A percentile compares a stretch with the other conserved stretches of the same genome.
Conservation (phyloP, 2,329 filamentous ascomycete species). For the Colletotrichum sp. region DNA sequence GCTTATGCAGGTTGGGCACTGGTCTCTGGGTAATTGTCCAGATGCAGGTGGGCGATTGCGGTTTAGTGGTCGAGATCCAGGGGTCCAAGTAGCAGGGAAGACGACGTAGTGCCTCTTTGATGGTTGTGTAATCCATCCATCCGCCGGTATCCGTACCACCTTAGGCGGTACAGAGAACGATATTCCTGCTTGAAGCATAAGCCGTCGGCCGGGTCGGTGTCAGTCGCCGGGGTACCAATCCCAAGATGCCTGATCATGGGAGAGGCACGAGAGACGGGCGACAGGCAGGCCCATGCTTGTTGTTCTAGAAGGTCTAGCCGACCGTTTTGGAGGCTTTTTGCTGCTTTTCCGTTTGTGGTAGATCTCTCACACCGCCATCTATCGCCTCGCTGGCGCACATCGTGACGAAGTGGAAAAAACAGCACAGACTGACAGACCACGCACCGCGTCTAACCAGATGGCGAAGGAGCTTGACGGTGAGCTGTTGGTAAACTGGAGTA, state of each 20-base stretch:
- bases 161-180: not conserved
- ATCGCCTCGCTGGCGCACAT: not conserved
- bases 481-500: not conserved
- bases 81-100: conserved; percentile 12
- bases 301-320: conserved; percentile 7
- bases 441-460: not conserved
- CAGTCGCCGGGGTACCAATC: not conserved
- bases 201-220: not conserved
- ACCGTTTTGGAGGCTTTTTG: not conserved
- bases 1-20: conserved; percentile 20
- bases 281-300: conserved; percentile 9
- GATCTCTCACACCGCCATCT: conserved; percentile 16
- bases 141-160: not conserved
- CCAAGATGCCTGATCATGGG: not conserved
- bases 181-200: conserved; percentile 14
- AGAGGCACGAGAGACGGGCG: not conserved
- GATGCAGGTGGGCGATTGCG: conserved; percentile 17
- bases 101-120: not conserved
- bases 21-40: conserved; percentile 12
- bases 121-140: not conserved
- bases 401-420: not conserved
- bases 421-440: not conserved
- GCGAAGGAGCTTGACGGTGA: not conserved
- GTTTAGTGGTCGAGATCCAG: conserved; percentile 14
- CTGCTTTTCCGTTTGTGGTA: not conserved